These are phyloP conservation scores for Fennellomyces sp. DNA, from an alignment of 371 early-diverging fungal genomes.

Conservation along the genomic window DNA sequence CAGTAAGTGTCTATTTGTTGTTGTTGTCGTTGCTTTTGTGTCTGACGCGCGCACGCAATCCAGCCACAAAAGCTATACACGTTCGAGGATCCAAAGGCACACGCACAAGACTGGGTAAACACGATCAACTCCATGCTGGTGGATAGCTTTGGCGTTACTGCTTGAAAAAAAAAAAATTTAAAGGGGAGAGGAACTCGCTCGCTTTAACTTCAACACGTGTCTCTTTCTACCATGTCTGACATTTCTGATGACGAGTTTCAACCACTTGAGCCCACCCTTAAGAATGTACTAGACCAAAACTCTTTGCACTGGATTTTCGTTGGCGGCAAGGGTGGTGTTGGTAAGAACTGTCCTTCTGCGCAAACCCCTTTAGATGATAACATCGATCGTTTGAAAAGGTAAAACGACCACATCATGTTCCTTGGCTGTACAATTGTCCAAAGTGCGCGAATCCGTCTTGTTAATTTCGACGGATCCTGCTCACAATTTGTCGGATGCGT, in stretches of 20 bases:
- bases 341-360: conserved; percentile 54
- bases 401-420: conserved; percentile 79
- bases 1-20: conserved; percentile 38
- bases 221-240: conserved; percentile 38
- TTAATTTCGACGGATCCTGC: conserved; percentile 99
- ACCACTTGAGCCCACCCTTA: conserved; percentile 81
- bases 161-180: conserved; percentile 6
- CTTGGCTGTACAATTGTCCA: conserved; percentile 90
- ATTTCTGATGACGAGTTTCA: conserved; percentile 63
- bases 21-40: background rate
- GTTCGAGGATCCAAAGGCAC: conserved; percentile 55
- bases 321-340: conserved; percentile 99
- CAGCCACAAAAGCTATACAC: conserved; percentile 61
- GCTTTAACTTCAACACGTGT: background rate
- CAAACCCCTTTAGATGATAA: too few species aligned
- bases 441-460: conserved; percentile 91
- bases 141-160: conserved; percentile 51
- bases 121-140: conserved; percentile 52
- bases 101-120: conserved; percentile 61
- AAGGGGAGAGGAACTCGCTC: background rate
- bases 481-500: conserved; percentile 98
- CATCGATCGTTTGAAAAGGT: conserved; percentile 34
- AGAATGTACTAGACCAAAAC: conserved; percentile 94
- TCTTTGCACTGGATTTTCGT: conserved; percentile 98
- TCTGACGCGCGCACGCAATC: conserved; percentile 4